Base-by-base conservation (phyloP, 352 stramenopile genomes). In the Phytopythium litorale region DNA sequence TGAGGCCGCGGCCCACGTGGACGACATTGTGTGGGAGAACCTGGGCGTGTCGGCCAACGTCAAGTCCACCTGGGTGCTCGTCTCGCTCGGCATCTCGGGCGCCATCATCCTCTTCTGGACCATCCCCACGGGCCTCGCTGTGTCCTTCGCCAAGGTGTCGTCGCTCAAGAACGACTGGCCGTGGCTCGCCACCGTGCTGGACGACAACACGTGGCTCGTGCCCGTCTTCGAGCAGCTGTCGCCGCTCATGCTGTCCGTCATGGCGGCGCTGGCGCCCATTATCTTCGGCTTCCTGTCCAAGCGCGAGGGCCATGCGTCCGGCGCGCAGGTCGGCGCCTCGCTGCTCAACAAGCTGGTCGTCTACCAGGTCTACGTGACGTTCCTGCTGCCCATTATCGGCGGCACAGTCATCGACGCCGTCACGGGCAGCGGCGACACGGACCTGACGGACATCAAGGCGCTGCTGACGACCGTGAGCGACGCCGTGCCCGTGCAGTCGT, bases 41-140 rank as follows among this genome's bases (percentile, higher is more conserved):
- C 76, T 94, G 33, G 86, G 86, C 56, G 64, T 92, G 49, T 92
- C 84, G 18, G 76, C 88, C 65, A 89, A 88, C 58, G 66, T 70
- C 18, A 92, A 91, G 57, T 71, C 83, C 54, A 86, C 73, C 49
- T 91, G 79, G 81, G 74, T 78, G 30, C 63, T 90, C 58, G 80
- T 92, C 56, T 92, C 84, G 9, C 63, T 83, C 33, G 74, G 63
- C 2, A 64, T 87, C 8, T 85, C 81, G 21, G 72, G 70, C 7
- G 80, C 70, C 12, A 92, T 94, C 48, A 94, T 94, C 57, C 50
- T 94, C 32, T 87, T 94, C 21, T 94, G 86, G 86, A 92, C 81
- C 13, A 79, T 94, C 43, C 86, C 86, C 21, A 94, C 86, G 37
- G 73, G 79, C 58, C 74, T 92, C 51, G 79, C 92, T 11, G 86